Conservation (phyloP, 768 basidiomycete genomes). For the Leccinellum rugosiceps region DNA sequence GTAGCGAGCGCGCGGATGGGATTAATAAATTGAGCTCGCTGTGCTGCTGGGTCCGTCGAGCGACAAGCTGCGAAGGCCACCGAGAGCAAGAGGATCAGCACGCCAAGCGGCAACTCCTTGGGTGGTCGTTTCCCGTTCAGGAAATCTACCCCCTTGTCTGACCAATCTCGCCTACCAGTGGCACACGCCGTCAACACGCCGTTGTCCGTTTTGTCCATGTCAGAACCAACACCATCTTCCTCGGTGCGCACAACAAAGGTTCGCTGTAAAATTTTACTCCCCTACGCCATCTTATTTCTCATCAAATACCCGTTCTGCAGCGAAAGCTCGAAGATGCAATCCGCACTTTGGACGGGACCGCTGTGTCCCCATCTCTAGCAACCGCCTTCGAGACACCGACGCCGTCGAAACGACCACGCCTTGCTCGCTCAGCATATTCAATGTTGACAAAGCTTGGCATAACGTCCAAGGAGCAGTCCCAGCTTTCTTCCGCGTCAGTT, state of each 20-base stretch:
- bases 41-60: no score
- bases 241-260: conserved; percentile 45
- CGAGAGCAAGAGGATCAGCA: background rate
- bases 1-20: background rate
- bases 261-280: background rate
- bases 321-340: conserved; percentile 84
- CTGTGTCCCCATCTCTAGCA: conserved; percentile 36
- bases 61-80: background rate
- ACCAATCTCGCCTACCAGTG: background rate
- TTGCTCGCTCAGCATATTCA: conserved; percentile 66
- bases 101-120: no score
- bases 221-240: conserved; percentile 12
- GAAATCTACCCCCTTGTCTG: background rate
- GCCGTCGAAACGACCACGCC: conserved; percentile 51
- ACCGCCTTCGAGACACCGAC: conserved; percentile 29
- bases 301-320: conserved; percentile 32
- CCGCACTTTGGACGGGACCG: conserved; percentile 63
- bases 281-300: background rate
- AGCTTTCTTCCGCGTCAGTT: conserved; percentile 27
- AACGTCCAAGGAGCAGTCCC: conserved; percentile 45
- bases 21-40: background rate
- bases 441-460: conserved; percentile 78
- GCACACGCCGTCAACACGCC: background rate
- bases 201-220: background rate
- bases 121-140: background rate